Base-by-base conservation (phyloP, 2,329 filamentous ascomycete species). In the Aspergillus thermomutatus region DNA sequence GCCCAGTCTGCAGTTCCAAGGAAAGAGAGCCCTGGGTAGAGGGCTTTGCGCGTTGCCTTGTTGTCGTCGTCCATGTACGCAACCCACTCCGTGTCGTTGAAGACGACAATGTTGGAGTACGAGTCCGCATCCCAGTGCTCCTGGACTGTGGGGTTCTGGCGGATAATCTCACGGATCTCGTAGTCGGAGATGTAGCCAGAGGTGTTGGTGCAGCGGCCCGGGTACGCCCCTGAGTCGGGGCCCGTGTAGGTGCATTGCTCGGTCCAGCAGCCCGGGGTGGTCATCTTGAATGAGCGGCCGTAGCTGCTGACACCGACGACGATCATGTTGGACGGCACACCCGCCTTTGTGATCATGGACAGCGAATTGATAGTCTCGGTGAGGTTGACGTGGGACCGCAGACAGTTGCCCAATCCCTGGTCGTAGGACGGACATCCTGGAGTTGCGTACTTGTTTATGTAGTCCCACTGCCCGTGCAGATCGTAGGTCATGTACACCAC, bases 371-470 rank as follows among this genome's bases (percentile, higher is more conserved):
- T 55, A 0, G 73, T 76, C 54, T 78, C 74, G 0, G 76, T 78
- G 34, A 67, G 54, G 64, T 79, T 79, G 55, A 77, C 65, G 51
- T 78, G 75, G 0, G 67, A 71, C 1, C 75, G 72, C 0, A 78
- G 66, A 43, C 77, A 73, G 49, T 66, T 67, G 0, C 68, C 67
- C 27, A 28, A 28, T 9, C 27, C 27, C 27, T 28, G 27, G 27
- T 28, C 27, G 27, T 28, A 28, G 11, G 23, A 25, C 3, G 47
- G 50, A 53, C 72, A 74, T 1, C 50, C 50, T 9, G 27, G 3
- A 23, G 21, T 21, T 47, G 43, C 7, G 43, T 11, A 9, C 65
- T 65, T 5, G 47, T 28, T 57, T 28, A 59, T 51, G 21, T 31
- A 40, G 46, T 59, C 57, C 57, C 58, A 60, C 31, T 55, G 56